A percentile compares a stretch with the other conserved stretches of the same genome.
Conservation (phyloP, 176 grass and related monocot genomes). For the Triticum turgidum region DNA sequence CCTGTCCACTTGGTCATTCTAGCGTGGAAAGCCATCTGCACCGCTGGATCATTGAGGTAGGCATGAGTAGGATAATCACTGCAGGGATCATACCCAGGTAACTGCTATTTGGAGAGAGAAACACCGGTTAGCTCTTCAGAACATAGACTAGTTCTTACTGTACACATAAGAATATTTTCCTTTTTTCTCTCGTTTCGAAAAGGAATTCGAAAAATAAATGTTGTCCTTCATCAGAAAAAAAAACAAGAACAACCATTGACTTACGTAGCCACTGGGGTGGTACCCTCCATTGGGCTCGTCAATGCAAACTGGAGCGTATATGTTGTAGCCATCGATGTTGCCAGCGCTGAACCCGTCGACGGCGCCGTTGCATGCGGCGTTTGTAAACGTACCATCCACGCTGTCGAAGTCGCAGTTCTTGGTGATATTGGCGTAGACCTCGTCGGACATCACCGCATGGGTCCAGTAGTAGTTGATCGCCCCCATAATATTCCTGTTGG, state of each 20-base stretch:
- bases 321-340: constrained; percentile 29
- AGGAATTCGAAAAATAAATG: too few species aligned
- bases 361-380: neutral
- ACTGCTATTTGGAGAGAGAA: neutral
- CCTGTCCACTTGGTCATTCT: constrained; percentile 19
- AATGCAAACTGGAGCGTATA: constrained; percentile 46
- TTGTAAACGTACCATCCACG: neutral
- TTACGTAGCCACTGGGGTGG: constrained; percentile 32
- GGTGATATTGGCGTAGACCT: constrained; percentile 27
- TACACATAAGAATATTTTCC: too few species aligned
- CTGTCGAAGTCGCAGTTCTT: constrained; percentile 31
- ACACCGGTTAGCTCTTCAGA: neutral
- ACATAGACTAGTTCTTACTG: neutral
- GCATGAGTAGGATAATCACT: neutral
- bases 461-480: constrained; percentile 9
- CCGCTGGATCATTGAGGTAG: constrained; percentile 50
- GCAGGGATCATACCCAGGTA: constrained; percentile 40
- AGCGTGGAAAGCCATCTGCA: constrained; percentile 47
- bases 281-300: neutral
- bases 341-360: neutral
- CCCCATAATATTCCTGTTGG: neutral
- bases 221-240: neutral
- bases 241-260: neutral
- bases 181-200: too few species aligned
- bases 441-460: constrained; percentile 33